Evolutionary conservation across 1,284 basidiomycete species (phyloP).

Genomic region (Malassezia furfur): DNA sequence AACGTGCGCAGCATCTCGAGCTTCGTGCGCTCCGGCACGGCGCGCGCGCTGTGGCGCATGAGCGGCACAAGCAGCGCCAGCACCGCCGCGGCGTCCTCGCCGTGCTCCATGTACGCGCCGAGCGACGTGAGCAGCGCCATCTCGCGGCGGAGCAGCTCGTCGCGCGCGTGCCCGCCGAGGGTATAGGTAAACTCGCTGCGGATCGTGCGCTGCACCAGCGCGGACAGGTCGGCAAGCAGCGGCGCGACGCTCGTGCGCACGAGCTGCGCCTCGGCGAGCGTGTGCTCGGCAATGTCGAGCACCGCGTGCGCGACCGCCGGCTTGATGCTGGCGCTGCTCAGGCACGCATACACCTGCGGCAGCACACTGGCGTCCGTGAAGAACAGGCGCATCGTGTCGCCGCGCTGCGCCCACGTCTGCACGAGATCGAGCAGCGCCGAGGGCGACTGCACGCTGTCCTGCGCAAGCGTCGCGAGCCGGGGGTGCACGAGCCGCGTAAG

Average conservation of each 20-base stretch:
- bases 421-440: slow-evolving; percentile 82
- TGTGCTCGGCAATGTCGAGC: slow-evolving; percentile 73
- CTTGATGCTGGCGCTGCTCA: slow-evolving; percentile 76
- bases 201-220: slow-evolving; percentile 25
- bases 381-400: slow-evolving; percentile 61
- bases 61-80: slow-evolving; percentile 69
- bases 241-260: slow-evolving; percentile 67
- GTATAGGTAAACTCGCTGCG: slow-evolving; percentile 52
- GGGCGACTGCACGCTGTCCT: slow-evolving; percentile 84
- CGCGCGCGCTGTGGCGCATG: slow-evolving; percentile 64
- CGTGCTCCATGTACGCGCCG: slow-evolving; percentile 64
- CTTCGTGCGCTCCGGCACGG: slow-evolving; percentile 79
- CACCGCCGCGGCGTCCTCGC: slow-evolving; percentile 65
- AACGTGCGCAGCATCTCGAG: slow-evolving; percentile 71
- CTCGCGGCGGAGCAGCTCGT: slow-evolving; percentile 70
- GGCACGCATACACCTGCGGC: slow-evolving; percentile 68
- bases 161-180: slow-evolving; percentile 56
- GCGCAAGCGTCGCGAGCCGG: slow-evolving; percentile 63
- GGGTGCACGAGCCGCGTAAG: slow-evolving; percentile 72
- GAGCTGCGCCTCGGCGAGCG: slow-evolving; percentile 53
- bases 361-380: slow-evolving; percentile 63
- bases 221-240: slow-evolving; percentile 65
- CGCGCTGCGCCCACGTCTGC: slow-evolving; percentile 63
- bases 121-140: slow-evolving; percentile 71
- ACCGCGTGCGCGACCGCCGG: slow-evolving; percentile 68